phyloP scores from a whole-genome alignment of 352 stramenopile genomes.

The Globisporangium barbulae region DNA sequence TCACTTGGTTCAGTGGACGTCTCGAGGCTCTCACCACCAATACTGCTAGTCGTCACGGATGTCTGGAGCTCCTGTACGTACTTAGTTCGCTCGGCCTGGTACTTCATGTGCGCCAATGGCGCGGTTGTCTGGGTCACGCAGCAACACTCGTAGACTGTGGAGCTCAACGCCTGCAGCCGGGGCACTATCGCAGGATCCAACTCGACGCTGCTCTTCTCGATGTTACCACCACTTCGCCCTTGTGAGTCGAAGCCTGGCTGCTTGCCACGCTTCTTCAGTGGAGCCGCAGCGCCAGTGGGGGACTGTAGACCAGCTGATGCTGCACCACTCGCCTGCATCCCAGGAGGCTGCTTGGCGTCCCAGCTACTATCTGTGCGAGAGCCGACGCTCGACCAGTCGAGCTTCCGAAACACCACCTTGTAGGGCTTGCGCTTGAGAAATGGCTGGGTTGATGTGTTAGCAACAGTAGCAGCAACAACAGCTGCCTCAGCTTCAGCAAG shows the following conservation, averaged over 20 bases:
- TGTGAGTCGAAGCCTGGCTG: background rate
- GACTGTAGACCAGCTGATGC: background rate
- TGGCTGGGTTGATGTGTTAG: conserved; percentile 4
- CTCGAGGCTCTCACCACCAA: background rate
- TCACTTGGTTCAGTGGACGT: background rate
- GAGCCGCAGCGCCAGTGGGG: background rate
- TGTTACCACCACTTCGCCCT: background rate
- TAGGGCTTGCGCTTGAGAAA: conserved; percentile 73
- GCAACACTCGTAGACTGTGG: conserved; percentile 27
- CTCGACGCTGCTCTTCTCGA: background rate
- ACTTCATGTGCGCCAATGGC: conserved; percentile 25
- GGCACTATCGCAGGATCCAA: background rate
- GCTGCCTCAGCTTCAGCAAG: background rate
- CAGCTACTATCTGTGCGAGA: conserved; percentile 60
- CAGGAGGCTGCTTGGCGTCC: background rate
- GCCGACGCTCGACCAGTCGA: conserved; percentile 55
- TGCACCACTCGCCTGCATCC: background rate
- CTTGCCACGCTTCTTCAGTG: background rate
- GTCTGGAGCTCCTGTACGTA: conserved; percentile 9
- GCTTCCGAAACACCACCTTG: conserved; percentile 61
- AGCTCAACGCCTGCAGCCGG: conserved; percentile 20
- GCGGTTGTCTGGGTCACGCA: conserved; percentile 21
- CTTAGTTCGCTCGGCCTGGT: conserved; percentile 26
- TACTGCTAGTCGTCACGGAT: too few species aligned
- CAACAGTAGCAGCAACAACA: background rate